Evolutionary conservation across 306 rosid species (phyloP), one percentile per base, ranked within the genome.

Genomic region (Glycyrrhiza uralensis): DNA sequence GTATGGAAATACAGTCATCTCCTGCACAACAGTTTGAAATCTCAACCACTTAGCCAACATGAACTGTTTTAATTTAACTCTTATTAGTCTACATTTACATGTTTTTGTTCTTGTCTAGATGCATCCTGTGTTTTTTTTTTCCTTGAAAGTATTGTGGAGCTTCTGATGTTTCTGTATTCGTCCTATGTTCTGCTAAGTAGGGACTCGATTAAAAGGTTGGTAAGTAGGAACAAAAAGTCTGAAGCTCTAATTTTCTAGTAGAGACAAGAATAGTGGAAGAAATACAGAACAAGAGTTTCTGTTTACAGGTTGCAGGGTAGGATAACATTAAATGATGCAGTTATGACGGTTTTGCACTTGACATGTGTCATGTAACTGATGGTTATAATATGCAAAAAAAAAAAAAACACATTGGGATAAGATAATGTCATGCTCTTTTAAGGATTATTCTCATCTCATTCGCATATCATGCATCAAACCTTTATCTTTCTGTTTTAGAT

Each of bases 1-100:
- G 99, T 83, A 91, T 94, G 2, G 99, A 91, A 77, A 94, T 30
- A 64, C 99, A 91, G 54, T 91, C 99, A 76, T 91, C 99, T 45
- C 99, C 97, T 94, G 91, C 87, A 75, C 28, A 71, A 54, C 58
- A 10, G 41, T 61, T 63, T 2, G 13, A 29, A 45, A 14, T 6
- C 8, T 56, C 54, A 68, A 62, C 28, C 28, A 78, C 24, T 69
- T 33, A 52, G 42, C 62, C 50, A 47, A 35, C 50, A 58, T 70
- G 59, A 68, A 59, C 51, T 24, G 50, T 24, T n/a, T 46, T 28
- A 14, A 65, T 30, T 64, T 10, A 26, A 45, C n/a, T 42, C 14
- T 38, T 20, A 26, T 47, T 9, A 17, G 23, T 47, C 35, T 47
- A 8, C 38, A 32, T 15, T n/a, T 10, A 42, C 14, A 10, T 55